A percentile compares a stretch with the other conserved stretches of the same genome.
Conservation (phyloP, 2,329 filamentous ascomycete species). For the Monosporascus sp. region DNA sequence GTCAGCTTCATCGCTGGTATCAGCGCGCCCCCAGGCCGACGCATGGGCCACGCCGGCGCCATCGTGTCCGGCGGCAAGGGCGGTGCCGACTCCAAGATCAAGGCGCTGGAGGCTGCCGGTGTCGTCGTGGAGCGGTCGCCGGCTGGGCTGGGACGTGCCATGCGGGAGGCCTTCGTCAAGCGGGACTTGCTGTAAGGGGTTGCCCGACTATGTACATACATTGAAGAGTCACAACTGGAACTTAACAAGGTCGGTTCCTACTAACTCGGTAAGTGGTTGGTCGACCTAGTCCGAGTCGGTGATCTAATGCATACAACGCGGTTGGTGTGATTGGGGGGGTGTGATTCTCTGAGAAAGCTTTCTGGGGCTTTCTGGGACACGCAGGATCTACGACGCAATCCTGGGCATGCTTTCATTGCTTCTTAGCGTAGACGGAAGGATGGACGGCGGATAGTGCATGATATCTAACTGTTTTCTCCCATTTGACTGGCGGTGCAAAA, state of each 20-base stretch:
- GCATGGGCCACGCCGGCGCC: constrained; percentile 98
- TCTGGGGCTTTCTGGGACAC: too few species aligned
- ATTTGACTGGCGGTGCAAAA: not conserved
- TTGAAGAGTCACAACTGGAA: not conserved
- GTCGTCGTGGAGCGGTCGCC: constrained; percentile 96
- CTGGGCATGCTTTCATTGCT: not conserved
- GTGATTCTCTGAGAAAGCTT: not conserved
- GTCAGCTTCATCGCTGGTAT: constrained; percentile 99
- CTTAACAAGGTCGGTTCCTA: too few species aligned
- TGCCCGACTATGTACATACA: constrained; percentile 5
- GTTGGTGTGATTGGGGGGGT: not conserved
- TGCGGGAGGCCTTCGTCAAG: constrained; percentile 94
- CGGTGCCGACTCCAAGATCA: constrained; percentile 96
- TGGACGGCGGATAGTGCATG: not conserved
- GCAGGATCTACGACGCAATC: too few species aligned
- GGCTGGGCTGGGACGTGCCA: constrained; percentile 83
- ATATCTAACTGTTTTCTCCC: not conserved
- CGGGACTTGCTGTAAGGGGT: constrained; percentile 77
- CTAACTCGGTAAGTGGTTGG: too few species aligned
- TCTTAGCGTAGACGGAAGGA: not conserved
- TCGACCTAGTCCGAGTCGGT: too few species aligned
- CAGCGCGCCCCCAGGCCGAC: constrained; percentile 88
- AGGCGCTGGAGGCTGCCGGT: constrained; percentile 85
- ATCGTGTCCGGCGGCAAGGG: constrained; percentile 98
- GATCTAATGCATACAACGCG: not conserved